phyloP scores from a whole-genome alignment of 2,329 filamentous ascomycete species.

The Exophiala aquamarina region DNA sequence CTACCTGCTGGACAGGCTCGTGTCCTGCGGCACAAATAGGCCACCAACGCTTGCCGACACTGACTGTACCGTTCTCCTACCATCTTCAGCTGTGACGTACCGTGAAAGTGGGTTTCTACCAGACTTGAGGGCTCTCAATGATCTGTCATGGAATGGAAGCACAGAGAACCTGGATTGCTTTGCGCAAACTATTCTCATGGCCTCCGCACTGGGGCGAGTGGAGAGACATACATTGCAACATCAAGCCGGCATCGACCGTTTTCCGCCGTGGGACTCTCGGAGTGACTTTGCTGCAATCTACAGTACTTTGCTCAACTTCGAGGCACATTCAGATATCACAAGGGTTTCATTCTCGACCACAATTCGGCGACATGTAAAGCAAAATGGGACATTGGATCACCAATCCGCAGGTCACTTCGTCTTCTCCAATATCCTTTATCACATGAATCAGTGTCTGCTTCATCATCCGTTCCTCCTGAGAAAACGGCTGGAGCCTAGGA shows the following conservation, averaged over 20 bases:
- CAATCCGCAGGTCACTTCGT: constrained; percentile 31
- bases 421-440: constrained; percentile 36
- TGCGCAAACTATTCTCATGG: constrained; percentile 34
- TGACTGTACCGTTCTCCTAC: constrained; percentile 31
- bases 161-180: constrained; percentile 28
- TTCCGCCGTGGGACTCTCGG: constrained; percentile 38
- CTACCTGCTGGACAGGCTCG: constrained; percentile 34
- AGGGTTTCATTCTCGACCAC: constrained; percentile 25
- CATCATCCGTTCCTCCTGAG: constrained; percentile 38
- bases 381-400: constrained; percentile 23
- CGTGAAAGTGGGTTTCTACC: constrained; percentile 19
- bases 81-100: constrained; percentile 24
- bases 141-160: not conserved
- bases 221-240: constrained; percentile 32
- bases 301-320: constrained; percentile 34
- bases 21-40: constrained; percentile 28
- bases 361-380: constrained; percentile 9
- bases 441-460: constrained; percentile 37
- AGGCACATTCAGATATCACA: constrained; percentile 32
- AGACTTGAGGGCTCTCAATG: constrained; percentile 25
- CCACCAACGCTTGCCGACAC: constrained; percentile 24
- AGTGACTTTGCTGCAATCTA: constrained; percentile 36
- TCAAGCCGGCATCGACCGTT: constrained; percentile 23
- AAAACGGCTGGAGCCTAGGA: constrained; percentile 29
- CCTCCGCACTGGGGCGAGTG: constrained; percentile 35